Base-by-base conservation (phyloP, 1,284 basidiomycete species). In the Ganoderma meredithae region DNA sequence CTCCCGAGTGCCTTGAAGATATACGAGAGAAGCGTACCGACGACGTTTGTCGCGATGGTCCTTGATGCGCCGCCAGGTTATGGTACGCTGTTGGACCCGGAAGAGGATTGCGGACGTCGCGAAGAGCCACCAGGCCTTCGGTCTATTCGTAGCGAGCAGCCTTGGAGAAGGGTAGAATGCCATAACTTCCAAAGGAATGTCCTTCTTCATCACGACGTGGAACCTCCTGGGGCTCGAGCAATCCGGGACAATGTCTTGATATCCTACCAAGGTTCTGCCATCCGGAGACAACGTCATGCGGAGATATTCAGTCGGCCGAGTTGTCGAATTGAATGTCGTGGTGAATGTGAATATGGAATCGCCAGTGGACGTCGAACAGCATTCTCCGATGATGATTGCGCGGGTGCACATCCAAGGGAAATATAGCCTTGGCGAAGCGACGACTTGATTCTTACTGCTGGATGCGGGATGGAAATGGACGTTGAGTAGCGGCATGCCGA, bases 51-150 rank as follows among this genome's bases (percentile, higher is more conserved):
- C 56, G 12, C 65, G 13, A 1, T 63, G 67, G n/a, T 39, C 43
- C 47, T 53, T 61, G 58, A 71, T n/a, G 62, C 55, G 53, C 4
- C 3, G 7, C 68, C 66, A 67, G 6, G 68, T 65, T 22, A 67
- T 58, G 17, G 9, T 60, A 39, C 63, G 49, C 39, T 66, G 69
- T 13, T 71, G 71, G 33, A 74, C 63, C 10, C 72, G 72, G 15
- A 67, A 53, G 4, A 69, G 41, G 10, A 70, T 59, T 0, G 74
- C 73, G 5, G 65, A 27, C 39, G 72, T 67, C 2, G 77, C 77
- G 44, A 75, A 79, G 2, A 56, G 69, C 76, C 77, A 79, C 13
- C 76, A 56, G 1, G 76, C 72, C 2, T 67, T 56, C 10, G 71
- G 7, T 58, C 65, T 73, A 60, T 72, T 72, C 13, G n/a, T 44